Evolutionary conservation across 176 grass and related monocot genomes (phyloP), one percentile per base, ranked within the genome.

Genomic region (Eragrostis nindensis): DNA sequence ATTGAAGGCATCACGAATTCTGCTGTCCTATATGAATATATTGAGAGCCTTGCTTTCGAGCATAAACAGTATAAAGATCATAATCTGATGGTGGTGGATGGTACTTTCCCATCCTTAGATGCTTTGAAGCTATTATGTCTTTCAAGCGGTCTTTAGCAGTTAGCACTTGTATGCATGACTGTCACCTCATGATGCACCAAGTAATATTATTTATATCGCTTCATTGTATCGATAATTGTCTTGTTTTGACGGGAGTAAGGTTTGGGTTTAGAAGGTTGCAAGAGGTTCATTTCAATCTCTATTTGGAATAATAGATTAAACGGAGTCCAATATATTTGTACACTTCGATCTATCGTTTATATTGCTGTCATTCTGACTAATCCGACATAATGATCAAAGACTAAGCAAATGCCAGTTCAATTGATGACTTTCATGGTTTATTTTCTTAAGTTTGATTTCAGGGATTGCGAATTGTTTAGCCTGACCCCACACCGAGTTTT

Each of bases 41-140:
- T 36, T 36, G 32, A 36, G 32, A 2, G 32, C 47, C 46, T 18
- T 71, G 71, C 55, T 49, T 65, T 66, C 62, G 59, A 22, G 14
- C 38, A 81, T 85, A 76, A 76, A 53, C 18, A 46, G 24, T 81
- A 46, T 85, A n/a, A 80, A 42, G 53, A 42, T 70, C 32, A 36
- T 36, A 36, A 76, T 81, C 26, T 46, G 26, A 49, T 71, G 46
- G 36, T 70, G 38, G 62, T 19, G 44, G 24, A 22, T 80, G 70
- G 46, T 45, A 47, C 2, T n/a, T 40, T 53, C 4, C 57, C 64
- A 9, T 71, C 18, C 73, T 64, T 32, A 39, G 63, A 54, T 81
- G 59, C 65, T 30, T 81, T 0, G 46, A 65, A 83, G 36, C 2
- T 52, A 62, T 30, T 66, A 59, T 27, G 24, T 59, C 17, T 46